These are phyloP conservation scores for Trifolium subterraneum DNA, from an alignment of 306 rosid genomes.

Conservation along the genomic window DNA sequence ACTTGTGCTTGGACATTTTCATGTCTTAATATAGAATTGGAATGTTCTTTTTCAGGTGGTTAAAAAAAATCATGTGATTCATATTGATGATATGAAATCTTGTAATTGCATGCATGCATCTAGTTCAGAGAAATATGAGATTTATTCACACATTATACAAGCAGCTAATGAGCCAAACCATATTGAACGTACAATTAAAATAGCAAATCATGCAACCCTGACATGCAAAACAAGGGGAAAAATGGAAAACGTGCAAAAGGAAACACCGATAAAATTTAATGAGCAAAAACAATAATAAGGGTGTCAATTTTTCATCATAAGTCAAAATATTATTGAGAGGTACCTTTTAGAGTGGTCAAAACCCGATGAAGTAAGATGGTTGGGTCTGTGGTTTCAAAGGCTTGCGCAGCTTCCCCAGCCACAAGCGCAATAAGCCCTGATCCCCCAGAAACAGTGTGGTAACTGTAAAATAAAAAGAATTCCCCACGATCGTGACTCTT, in stretches of 20 bases:
- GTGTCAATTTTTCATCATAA: conserved; percentile 23
- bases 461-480: conserved; percentile 83
- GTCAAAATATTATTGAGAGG: conserved; percentile 21
- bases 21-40: conserved; percentile 7
- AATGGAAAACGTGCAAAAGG: conserved; percentile 30
- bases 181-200: not conserved
- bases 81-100: not conserved
- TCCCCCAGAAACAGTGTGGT: conserved; percentile 97
- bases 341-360: conserved; percentile 80
- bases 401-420: conserved; percentile 96
- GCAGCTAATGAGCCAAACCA: not conserved
- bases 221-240: conserved; percentile 7
- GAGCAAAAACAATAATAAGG: conserved; percentile 21
- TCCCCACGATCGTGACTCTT: conserved; percentile 79
- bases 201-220: not conserved
- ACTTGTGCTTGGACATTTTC: not conserved
- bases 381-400: conserved; percentile 81
- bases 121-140: not conserved
- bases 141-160: not conserved
- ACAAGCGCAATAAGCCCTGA: conserved; percentile 83
- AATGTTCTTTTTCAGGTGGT: conserved; percentile 10
- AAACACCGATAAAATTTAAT: conserved; percentile 14
- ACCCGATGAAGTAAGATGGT: conserved; percentile 70
- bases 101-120: not conserved
- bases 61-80: too few species aligned